Base-by-base conservation (phyloP, 2,329 filamentous ascomycete species). In the Lecanicillium sp. region DNA sequence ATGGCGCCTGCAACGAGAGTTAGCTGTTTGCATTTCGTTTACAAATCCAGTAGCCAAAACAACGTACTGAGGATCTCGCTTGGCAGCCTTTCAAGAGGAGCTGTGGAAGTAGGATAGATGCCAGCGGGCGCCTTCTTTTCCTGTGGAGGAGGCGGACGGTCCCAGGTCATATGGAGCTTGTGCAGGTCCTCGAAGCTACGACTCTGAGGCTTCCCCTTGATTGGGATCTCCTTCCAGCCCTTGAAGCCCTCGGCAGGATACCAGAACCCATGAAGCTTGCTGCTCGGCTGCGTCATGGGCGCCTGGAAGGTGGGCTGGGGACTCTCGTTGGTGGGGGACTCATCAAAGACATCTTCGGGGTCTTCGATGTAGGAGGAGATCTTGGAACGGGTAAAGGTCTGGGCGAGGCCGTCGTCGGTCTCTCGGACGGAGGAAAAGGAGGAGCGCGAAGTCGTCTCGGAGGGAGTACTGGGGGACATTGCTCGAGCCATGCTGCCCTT, bases 11-110 rank as follows among this genome's bases (percentile, higher is more conserved):
- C 33, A 45, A 36, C 27, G 27, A 7, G 27, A 37, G 34, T 41
- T 31, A 44, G 38, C 30, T 27, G n/a, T n/a, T 9, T 17, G 9
- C 11, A 33, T 8, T 9, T n/a, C n/a, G 20, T 4, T 14, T 14
- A 13, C 14, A 29, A 33, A 20, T n/a, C 32, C 18, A 16, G 18
- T n/a, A 5, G 13, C 6, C 17, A 8, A 17, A 29, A 67, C 79
- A 62, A 35, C 32, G 28, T 70, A 86, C 83, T 75, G 41, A 85
- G 71, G 46, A 88, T 65, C 60, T 88, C 83, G 37, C 73, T 67
- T 1, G 83, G 83, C 7, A 89, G 68, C 44, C 58, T 73, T 64
- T 88, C 84, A 29, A 89, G 62, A 18, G 71, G 66, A 16, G 81
- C 65, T 16, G 64, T 53, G 41, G 75, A 73, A n/a, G 67, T 59